These are phyloP conservation scores for Ogataea ganodermae DNA, from an alignment of 805 yeast genomes.

Conservation along the genomic window DNA sequence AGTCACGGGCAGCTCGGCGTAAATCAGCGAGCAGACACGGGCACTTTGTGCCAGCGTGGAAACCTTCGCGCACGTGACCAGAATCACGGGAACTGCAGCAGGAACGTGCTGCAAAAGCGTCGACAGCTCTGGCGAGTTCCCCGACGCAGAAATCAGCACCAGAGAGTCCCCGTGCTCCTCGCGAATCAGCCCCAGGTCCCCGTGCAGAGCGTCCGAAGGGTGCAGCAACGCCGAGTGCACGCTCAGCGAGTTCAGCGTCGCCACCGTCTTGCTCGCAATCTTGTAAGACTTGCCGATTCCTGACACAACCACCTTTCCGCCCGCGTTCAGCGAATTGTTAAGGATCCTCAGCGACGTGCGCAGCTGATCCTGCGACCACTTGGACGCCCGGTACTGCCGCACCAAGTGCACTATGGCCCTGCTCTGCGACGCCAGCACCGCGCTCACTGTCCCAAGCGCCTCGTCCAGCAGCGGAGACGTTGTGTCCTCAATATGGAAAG, in stretches of 20 bases:
- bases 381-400: slow-evolving; percentile 46
- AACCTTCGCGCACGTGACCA: slow-evolving; percentile 63
- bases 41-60: slow-evolving; percentile 56
- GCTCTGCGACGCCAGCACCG: slow-evolving; percentile 47
- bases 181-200: slow-evolving; percentile 76
- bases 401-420: slow-evolving; percentile 49
- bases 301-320: slow-evolving; percentile 72
- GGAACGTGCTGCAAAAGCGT: slow-evolving; percentile 61
- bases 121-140: slow-evolving; percentile 77
- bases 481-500: slow-evolving; percentile 27
- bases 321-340: slow-evolving; percentile 42
- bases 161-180: slow-evolving; percentile 57
- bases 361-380: slow-evolving; percentile 48
- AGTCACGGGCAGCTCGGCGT: slow-evolving; percentile 60
- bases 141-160: slow-evolving; percentile 74
- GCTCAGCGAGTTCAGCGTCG: slow-evolving; percentile 80
- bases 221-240: slow-evolving; percentile 68
- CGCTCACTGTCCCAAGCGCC: slow-evolving; percentile 36
- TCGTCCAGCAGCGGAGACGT: slow-evolving; percentile 27
- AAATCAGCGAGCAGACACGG: slow-evolving; percentile 53
- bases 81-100: slow-evolving; percentile 50
- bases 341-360: slow-evolving; percentile 45
- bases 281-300: slow-evolving; percentile 88
- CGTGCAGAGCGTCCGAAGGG: slow-evolving; percentile 88
- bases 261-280: slow-evolving; percentile 75